Base-by-base conservation (phyloP, 331 rosid species). In the Acacia pycnantha region DNA sequence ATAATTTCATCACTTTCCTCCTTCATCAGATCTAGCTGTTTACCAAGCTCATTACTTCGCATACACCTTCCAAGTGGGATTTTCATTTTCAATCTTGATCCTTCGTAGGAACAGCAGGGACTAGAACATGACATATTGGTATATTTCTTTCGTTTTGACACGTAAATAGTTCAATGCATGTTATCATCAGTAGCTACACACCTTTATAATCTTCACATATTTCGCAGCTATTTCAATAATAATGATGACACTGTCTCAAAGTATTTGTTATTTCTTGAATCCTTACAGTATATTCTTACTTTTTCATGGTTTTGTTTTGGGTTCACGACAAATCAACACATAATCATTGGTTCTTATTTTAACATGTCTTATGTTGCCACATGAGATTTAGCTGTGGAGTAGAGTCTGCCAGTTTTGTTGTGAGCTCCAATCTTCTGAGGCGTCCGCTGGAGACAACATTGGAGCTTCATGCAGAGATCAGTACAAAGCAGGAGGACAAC, bases 331-430 rank as follows among this genome's bases (percentile, higher is more conserved):
- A 26, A 53, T 21, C 35, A 62, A 27, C 69, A 27, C 40, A 29
- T 15, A 29, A 29, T 16, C 18, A 6, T 64, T 64, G 68, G 37
- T 62, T 27, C 37, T 62, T 26, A 61, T 48, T 48, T 50, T 50
- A 50, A 26, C n/a, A 21, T 21, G n/a, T 6, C 12, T 7, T 22
- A 22, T 56, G 56, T 74, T 70, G 40, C 77, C 29, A 2, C 54
- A 75, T 29, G 84, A 93, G 91, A 62, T 90, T 88, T 76, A 86
- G 84, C 88, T 54, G 84, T 79, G 92, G 93, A 41, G 35, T 73
- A 1, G 87, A 79, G 44, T 54, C 51, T 13, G 94, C 85, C 3
- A 75, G 64, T 27, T 79, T 84, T 27, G 37, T 83, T 11, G 79
- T 82, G 37, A 62, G 73, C 51, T 84, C 91, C 77, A 79, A 26